A percentile compares a stretch with the other conserved stretches of the same genome.
Conservation (phyloP, 768 basidiomycete species). For the Leccinum rimulosum region DNA sequence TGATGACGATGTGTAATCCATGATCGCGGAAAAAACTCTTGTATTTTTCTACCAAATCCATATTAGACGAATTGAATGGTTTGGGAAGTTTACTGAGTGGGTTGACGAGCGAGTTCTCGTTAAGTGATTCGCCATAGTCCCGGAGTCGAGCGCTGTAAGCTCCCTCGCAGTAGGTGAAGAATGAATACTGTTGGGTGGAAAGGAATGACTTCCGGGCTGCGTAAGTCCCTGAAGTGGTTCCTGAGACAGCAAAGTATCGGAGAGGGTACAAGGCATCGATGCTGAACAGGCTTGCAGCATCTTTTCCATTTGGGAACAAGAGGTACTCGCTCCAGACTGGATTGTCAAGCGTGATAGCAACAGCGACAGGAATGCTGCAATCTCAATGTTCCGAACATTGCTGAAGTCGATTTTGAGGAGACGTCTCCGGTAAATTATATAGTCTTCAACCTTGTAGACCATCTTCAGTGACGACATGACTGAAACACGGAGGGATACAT, state of each 20-base stretch:
- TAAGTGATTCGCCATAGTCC: neutral
- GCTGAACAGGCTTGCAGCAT: neutral
- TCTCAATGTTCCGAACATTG: neutral
- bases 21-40: neutral
- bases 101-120: neutral
- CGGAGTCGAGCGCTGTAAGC: neutral
- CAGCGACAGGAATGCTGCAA: neutral
- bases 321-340: no score
- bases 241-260: neutral
- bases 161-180: neutral
- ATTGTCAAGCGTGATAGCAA: no score
- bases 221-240: neutral
- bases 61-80: neutral
- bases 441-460: no score
- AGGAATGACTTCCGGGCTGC: neutral
- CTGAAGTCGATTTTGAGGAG: neutral
- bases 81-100: neutral
- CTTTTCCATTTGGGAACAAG: neutral
- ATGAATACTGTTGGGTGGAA: neutral
- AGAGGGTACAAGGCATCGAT: neutral
- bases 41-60: neutral
- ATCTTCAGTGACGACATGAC: no score
- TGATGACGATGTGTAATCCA: neutral
- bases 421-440: neutral
- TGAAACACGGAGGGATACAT: neutral